phyloP scores from a whole-genome alignment of 2,329 filamentous ascomycete species.

The Rutstroemia sp. region DNA sequence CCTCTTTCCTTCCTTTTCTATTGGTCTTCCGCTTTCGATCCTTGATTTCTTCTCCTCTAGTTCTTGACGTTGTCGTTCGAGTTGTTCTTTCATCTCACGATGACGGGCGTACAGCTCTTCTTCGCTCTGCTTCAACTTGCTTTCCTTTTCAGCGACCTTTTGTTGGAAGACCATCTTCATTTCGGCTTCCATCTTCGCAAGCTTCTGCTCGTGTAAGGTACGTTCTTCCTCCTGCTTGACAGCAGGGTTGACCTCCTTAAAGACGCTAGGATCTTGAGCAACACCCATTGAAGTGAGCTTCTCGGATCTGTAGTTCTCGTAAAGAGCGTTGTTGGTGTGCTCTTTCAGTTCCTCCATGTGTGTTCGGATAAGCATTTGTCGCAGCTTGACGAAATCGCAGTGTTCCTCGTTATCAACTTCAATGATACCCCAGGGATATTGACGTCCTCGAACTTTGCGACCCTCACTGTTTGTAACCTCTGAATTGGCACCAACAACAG shows the following conservation, averaged over 20 bases:
- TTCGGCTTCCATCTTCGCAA: slow-evolving; percentile 99
- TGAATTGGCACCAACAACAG: slow-evolving; percentile 92
- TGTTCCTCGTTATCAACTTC: slow-evolving; percentile 99
- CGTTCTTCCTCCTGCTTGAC: slow-evolving; percentile 99
- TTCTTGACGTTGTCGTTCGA: slow-evolving; percentile 89
- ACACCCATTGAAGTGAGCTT: slow-evolving; percentile 99
- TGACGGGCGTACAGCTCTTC: slow-evolving; percentile 97
- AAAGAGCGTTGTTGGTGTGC: slow-evolving; percentile 97
- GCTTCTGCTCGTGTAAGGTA: slow-evolving; percentile 96
- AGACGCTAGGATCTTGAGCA: slow-evolving; percentile 95
- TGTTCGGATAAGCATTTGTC: slow-evolving; percentile 98
- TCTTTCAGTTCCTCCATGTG: slow-evolving; percentile 99
- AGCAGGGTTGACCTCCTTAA: slow-evolving; percentile 99
- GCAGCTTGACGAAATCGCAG: slow-evolving; percentile 99
- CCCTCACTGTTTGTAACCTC: slow-evolving; percentile 89
- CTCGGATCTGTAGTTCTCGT: slow-evolving; percentile 99
- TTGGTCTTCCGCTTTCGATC: slow-evolving; percentile 87
- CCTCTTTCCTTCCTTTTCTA: slow-evolving; percentile 97
- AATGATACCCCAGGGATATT: slow-evolving; percentile 97
- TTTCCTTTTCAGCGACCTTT: slow-evolving; percentile 99
- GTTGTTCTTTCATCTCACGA: slow-evolving; percentile 99
- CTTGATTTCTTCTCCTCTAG: slow-evolving; percentile 97
- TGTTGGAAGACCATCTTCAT: slow-evolving; percentile 99
- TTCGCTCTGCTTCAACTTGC: slow-evolving; percentile 98
- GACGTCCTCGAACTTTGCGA: slow-evolving; percentile 89